These are phyloP conservation scores for Leishmania lainsoni DNA, from an alignment of 208 protist species.

Conservation along the genomic window DNA sequence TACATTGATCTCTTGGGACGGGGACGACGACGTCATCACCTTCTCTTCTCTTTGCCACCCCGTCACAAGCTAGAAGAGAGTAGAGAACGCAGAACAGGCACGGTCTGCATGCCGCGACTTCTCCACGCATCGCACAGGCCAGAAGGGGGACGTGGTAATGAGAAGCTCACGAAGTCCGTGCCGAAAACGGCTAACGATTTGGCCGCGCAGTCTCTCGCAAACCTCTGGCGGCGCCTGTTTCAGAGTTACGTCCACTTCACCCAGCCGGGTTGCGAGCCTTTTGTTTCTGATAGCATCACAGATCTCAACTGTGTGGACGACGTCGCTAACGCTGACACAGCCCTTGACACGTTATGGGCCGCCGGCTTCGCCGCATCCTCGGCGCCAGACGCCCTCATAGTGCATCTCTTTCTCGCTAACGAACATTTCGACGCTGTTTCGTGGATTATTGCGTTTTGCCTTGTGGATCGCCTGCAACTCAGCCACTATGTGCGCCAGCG, in stretches of 20 bases:
- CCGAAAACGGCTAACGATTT: constrained; percentile 10
- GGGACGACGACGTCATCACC: neutral
- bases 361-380: constrained; percentile 14
- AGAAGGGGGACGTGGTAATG: neutral
- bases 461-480: constrained; percentile 70
- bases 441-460: constrained; percentile 81
- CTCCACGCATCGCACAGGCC: neutral
- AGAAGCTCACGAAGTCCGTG: constrained; percentile 8
- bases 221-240: constrained; percentile 34
- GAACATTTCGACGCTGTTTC: constrained; percentile 50
- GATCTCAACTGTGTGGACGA: neutral
- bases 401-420: constrained; percentile 57
- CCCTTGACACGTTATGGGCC: constrained; percentile 33
- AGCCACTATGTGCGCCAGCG: constrained; percentile 44
- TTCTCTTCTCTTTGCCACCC: neutral
- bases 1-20: too few species aligned
- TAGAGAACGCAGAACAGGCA: neutral
- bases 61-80: neutral
- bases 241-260: constrained; percentile 38
- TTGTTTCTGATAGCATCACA: constrained; percentile 13
- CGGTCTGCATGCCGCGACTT: constrained; percentile 20
- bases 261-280: constrained; percentile 25
- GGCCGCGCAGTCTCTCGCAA: constrained; percentile 22
- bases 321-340: neutral
- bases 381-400: constrained; percentile 51